These are phyloP conservation scores for Azolla pinnata DNA, from an alignment of 75 land plant species.

Conservation along the genomic window DNA sequence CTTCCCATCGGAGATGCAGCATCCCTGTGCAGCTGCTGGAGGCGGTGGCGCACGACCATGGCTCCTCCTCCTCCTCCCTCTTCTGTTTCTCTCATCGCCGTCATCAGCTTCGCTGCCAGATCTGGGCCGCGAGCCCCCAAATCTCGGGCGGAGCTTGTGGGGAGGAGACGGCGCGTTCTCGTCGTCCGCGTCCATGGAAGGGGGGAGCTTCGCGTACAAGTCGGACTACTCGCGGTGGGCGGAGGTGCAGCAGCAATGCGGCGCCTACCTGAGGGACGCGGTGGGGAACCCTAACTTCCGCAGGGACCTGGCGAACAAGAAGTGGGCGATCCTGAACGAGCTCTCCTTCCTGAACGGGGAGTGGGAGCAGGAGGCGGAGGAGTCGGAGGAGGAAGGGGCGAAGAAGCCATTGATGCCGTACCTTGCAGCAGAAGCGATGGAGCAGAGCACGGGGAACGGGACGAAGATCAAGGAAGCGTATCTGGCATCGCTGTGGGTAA, in stretches of 20 bases:
- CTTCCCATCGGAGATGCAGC: no score
- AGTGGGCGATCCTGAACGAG: conserved; percentile 3
- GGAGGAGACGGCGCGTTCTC: no score
- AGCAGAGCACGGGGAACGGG: not conserved
- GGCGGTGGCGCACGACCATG: no score
- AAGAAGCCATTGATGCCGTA: not conserved
- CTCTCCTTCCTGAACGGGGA: not conserved
- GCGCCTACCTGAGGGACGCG: not conserved
- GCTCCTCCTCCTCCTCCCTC: no score
- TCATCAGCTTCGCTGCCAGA: no score
- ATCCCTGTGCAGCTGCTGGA: no score
- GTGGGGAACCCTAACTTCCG: not conserved
- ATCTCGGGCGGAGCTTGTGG: no score
- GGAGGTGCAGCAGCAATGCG: conserved; percentile 1
- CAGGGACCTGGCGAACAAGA: not conserved
- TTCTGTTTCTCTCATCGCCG: no score
- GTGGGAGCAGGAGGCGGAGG: not conserved
- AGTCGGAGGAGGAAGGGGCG: not conserved
- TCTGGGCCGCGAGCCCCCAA: no score
- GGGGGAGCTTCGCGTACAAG: not conserved
- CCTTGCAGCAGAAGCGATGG: not conserved
- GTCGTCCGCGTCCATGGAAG: not conserved
- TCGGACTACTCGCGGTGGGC: not conserved
- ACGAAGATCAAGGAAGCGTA: not conserved
- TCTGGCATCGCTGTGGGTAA: not conserved